phyloP scores from a whole-genome alignment of 768 basidiomycete genomes.

The Lactarius vividus region DNA sequence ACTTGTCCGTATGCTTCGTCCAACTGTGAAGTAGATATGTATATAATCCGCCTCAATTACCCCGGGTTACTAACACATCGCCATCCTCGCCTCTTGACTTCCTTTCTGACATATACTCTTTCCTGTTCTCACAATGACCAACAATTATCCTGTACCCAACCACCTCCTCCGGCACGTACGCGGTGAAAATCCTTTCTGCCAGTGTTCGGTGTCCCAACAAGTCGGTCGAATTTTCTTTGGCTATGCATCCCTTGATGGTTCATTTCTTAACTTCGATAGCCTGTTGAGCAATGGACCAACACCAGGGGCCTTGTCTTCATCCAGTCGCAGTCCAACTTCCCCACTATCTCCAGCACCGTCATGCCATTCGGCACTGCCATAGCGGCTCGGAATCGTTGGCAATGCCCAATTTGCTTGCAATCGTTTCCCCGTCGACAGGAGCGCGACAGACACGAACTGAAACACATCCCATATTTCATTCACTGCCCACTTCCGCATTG shows the following conservation, averaged over 20 bases:
- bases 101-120: neutral
- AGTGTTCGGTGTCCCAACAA: neutral
- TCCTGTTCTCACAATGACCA: neutral
- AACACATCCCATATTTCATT: neutral
- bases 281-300: neutral
- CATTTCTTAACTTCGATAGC: neutral
- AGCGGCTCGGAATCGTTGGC: too few relatives aligned
- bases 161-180: neutral
- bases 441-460: neutral
- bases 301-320: too few relatives aligned
- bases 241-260: neutral
- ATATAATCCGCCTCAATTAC: too few relatives aligned
- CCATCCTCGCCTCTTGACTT: too few relatives aligned
- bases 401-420: neutral
- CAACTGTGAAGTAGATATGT: too few relatives aligned
- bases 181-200: neutral
- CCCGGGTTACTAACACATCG: too few relatives aligned
- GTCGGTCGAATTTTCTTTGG: neutral
- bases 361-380: too few relatives aligned
- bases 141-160: neutral
- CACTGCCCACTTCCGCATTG: neutral
- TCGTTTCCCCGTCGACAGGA: neutral
- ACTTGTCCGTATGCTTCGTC: too few relatives aligned
- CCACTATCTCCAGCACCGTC: too few relatives aligned
- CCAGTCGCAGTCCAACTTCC: too few relatives aligned